phyloP scores from a whole-genome alignment of 192 early-diverging fungal species.

The Umbelopsis isabellina region DNA sequence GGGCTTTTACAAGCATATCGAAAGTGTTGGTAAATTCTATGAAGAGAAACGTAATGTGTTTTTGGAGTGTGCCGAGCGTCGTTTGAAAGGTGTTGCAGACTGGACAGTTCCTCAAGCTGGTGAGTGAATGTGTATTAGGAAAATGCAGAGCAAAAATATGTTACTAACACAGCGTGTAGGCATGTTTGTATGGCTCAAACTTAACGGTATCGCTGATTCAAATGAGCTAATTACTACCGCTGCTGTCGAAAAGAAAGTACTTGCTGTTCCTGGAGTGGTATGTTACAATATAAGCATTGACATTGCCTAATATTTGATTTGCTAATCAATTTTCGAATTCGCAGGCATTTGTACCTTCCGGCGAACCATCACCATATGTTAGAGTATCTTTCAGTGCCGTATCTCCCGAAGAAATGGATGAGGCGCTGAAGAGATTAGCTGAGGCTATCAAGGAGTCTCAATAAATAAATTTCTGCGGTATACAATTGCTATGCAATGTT shows the following conservation, averaged over 20 bases:
- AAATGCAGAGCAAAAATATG: too few relatives aligned
- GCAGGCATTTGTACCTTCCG: slow-evolving; percentile 46
- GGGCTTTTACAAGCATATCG: slow-evolving; percentile 78
- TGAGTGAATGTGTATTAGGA: slow-evolving; percentile 24
- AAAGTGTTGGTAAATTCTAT: slow-evolving; percentile 75
- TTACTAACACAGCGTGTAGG: neutral
- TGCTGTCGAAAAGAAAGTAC: slow-evolving; percentile 68
- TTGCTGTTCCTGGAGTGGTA: slow-evolving; percentile 70
- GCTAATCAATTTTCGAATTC: slow-evolving; percentile 31
- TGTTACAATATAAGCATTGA: neutral
- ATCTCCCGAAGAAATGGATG: slow-evolving; percentile 61
- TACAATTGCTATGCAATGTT: neutral
- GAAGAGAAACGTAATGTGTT: slow-evolving; percentile 69
- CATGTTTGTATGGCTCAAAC: slow-evolving; percentile 84
- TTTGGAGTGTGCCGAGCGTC: slow-evolving; percentile 59
- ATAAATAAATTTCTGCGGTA: neutral
- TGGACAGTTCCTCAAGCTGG: slow-evolving; percentile 63
- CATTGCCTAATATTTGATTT: neutral
- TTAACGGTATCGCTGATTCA: slow-evolving; percentile 51
- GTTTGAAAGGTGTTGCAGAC: slow-evolving; percentile 63
- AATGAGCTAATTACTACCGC: slow-evolving; percentile 63
- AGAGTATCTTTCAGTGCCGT: slow-evolving; percentile 75
- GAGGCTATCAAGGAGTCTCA: slow-evolving; percentile 52
- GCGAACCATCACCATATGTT: slow-evolving; percentile 57
- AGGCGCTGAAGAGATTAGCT: slow-evolving; percentile 61